A percentile compares a stretch with the other conserved stretches of the same genome.
Conservation (phyloP, 2,329 filamentous ascomycete genomes). For the Cladosporium sp. region DNA sequence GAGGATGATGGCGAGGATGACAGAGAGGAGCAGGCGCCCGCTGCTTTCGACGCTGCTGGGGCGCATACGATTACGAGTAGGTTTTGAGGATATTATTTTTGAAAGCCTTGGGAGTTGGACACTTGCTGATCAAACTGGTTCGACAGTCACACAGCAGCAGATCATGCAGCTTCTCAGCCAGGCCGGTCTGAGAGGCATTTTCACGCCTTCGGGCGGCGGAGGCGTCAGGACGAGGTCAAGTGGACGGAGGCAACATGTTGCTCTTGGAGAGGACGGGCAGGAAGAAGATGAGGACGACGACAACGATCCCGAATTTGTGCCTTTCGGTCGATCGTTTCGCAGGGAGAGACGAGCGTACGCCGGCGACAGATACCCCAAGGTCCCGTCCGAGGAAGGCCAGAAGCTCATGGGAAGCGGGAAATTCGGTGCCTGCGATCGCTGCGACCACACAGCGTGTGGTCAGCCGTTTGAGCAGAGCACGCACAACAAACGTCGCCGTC, state of each 20-base stretch:
- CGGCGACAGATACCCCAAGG: conserved; percentile 65
- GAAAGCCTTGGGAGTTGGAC: background rate
- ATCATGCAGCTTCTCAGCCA: conserved; percentile 53
- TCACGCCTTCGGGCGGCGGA: conserved; percentile 33
- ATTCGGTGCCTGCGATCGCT: conserved; percentile 66
- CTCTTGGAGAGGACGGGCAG: conserved; percentile 22
- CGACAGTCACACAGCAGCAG: conserved; percentile 44
- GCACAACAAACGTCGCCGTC: conserved; percentile 54
- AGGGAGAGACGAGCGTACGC: conserved; percentile 43
- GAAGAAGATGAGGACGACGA: conserved; percentile 38
- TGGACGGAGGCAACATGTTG: conserved; percentile 20
- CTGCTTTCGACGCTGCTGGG: background rate
- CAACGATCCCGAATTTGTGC: conserved; percentile 21
- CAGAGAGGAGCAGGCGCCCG: conserved; percentile 22
- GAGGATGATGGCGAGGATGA: conserved; percentile 21
- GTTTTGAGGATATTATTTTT: background rate
- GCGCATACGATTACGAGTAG: conserved; percentile 1
- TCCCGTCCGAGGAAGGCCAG: conserved; percentile 72
- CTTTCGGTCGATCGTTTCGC: conserved; percentile 22
- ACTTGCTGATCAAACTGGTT: background rate
- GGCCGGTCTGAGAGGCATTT: conserved; percentile 50
- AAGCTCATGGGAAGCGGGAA: conserved; percentile 77
- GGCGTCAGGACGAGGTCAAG: conserved; percentile 23
- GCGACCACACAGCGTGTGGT: conserved; percentile 46
- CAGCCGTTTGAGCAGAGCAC: conserved; percentile 26